Conservation (phyloP, 768 basidiomycete species). For the Lactarius akahatsu region DNA sequence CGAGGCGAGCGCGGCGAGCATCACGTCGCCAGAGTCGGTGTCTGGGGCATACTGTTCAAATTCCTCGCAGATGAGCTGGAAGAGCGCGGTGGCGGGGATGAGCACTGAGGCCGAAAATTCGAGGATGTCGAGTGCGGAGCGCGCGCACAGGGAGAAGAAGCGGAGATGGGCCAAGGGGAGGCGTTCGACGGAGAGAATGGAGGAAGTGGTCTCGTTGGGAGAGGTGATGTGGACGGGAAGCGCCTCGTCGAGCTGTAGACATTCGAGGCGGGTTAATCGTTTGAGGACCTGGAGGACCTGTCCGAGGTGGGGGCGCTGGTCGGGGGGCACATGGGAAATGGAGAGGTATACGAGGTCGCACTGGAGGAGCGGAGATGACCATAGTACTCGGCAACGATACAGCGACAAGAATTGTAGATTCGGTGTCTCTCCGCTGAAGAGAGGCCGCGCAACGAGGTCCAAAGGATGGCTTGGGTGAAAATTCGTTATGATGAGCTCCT, state of each 20-base stretch:
- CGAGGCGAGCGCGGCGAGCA: slow-evolving; percentile 24
- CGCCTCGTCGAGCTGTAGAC: slow-evolving; percentile 24
- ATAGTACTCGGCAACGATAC: slow-evolving; percentile 20
- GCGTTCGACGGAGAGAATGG: slow-evolving; percentile 19
- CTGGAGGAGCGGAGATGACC: slow-evolving; percentile 26
- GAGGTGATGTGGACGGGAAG: slow-evolving; percentile 20
- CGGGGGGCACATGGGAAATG: slow-evolving; percentile 21
- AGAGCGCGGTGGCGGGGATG: slow-evolving; percentile 19
- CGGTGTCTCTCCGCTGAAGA: slow-evolving; percentile 20
- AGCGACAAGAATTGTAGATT: slow-evolving; percentile 20
- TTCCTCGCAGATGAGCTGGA: slow-evolving; percentile 26
- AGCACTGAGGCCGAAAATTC: slow-evolving; percentile 18
- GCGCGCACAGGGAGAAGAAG: slow-evolving; percentile 23
- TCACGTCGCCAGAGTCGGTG: slow-evolving; percentile 22
- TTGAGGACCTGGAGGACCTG: slow-evolving; percentile 23
- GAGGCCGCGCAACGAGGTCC: slow-evolving; percentile 13
- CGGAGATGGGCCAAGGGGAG: slow-evolving; percentile 14
- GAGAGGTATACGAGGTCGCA: slow-evolving; percentile 26
- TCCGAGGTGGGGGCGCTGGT: slow-evolving; percentile 5
- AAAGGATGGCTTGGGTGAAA: slow-evolving; percentile 13
- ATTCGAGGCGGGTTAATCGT: slow-evolving; percentile 20
- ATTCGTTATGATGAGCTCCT: slow-evolving; percentile 23
- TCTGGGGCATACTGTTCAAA: slow-evolving; percentile 17
- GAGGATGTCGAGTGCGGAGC: slow-evolving; percentile 26
- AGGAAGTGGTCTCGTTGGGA: slow-evolving; percentile 7